Evolutionary conservation across 257 asterid genomes (phyloP), one percentile per base, ranked within the genome.

Genomic region (Solanum gracilifrons): DNA sequence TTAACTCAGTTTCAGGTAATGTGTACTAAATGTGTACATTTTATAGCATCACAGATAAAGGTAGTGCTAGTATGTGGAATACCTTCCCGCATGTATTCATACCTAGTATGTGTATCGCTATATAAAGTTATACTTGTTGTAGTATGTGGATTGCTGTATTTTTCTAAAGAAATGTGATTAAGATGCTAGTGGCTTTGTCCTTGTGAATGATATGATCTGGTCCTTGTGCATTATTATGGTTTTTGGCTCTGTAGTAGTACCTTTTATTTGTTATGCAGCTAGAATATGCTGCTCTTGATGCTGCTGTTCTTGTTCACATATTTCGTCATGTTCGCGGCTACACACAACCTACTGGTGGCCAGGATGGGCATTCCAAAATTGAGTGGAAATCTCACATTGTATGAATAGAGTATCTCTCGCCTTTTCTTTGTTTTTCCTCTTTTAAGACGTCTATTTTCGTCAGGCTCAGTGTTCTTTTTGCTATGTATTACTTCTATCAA

Each of bases 231-330:
- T 80, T 48, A 80, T 80, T 80, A 1, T 46, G 39, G 41, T 31
- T 46, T 16, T 29, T 48, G 43, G 37, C 15, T 9, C 69, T 48
- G 85, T 48, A 48, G 36, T 48, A 48, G 15, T 48, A 29, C 41
- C 16, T 80, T 37, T 27, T 80, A 80, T 27, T 79, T 43, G 69
- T 48, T 62, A 16, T 88, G 93, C 95, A 96, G 99, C 91, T 97
- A 69, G 99, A 97, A 87, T 97, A 97, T 89, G 98, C 98, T 87
- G 99, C 99, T 89, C 96, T 97, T 58, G 99, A 97, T 92, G 99
- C 99, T 89, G 98, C 92, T 91, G 98, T 94, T 82, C 98, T 97
- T 76, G 87, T 95, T 89, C 98, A 94, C 92, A 94, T 97, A 90
- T 95, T 97, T 89, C 91, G 92, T 87, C 97, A 93, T 86, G 98